Conservation (phyloP, 2,329 filamentous ascomycete species). For the Paecilomyces dactylethromorphus region DNA sequence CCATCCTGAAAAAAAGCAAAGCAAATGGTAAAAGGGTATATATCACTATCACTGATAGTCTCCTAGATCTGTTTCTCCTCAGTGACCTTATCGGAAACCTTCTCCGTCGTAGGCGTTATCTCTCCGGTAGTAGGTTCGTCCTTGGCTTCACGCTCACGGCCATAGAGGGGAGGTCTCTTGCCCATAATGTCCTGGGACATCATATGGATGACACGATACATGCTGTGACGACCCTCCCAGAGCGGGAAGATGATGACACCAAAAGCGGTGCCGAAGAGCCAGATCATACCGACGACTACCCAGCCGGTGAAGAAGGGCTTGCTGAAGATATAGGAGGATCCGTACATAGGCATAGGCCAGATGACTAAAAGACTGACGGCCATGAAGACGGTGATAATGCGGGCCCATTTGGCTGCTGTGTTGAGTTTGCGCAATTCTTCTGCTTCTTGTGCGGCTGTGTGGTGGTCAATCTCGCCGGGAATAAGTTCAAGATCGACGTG, state of each 20-base stretch:
- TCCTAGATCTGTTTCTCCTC: background rate
- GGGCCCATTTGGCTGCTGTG: conserved; percentile 49
- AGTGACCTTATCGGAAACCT: conserved; percentile 23
- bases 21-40: background rate
- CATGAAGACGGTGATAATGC: conserved; percentile 54
- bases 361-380: conserved; percentile 69
- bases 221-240: conserved; percentile 68
- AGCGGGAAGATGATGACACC: conserved; percentile 76
- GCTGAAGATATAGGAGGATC: conserved; percentile 71
- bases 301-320: conserved; percentile 78
- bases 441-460: conserved; percentile 31
- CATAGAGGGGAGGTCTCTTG: conserved; percentile 22
- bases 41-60: background rate
- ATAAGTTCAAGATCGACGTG: conserved; percentile 61
- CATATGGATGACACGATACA: conserved; percentile 53
- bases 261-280: conserved; percentile 67
- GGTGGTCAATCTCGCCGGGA: conserved; percentile 42
- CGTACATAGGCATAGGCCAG: conserved; percentile 93
- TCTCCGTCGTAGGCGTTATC: conserved; percentile 43
- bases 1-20: background rate
- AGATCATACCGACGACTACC: conserved; percentile 70
- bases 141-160: conserved; percentile 30
- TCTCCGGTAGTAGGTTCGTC: conserved; percentile 37
- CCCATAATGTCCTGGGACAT: conserved; percentile 56
- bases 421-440: conserved; percentile 40